Conservation (phyloP, 2,329 filamentous ascomycete genomes). For the Cercospora berteroae region DNA sequence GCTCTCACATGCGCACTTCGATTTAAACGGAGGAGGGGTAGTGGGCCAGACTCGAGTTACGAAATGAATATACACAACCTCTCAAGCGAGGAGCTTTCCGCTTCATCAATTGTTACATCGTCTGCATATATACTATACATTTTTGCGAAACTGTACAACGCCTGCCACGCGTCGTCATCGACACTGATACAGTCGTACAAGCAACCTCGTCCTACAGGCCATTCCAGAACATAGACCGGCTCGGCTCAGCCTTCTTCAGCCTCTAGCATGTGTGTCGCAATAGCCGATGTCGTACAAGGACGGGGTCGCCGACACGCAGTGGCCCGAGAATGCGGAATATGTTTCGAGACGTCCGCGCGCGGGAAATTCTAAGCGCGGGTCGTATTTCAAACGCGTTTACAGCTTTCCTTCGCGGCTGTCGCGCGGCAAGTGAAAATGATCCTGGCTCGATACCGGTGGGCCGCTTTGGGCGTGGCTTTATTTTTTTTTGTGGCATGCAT, state of each 20-base stretch:
- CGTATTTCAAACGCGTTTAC: neutral
- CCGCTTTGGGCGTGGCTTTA: neutral
- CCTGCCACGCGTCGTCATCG: neutral
- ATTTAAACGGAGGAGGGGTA: neutral
- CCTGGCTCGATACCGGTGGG: neutral
- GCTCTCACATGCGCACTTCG: neutral
- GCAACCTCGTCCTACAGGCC: neutral
- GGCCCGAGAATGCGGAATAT: neutral
- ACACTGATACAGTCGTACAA: neutral
- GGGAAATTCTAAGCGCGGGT: conserved; percentile 3
- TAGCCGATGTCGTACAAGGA: neutral
- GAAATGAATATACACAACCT: neutral
- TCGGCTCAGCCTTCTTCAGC: neutral
- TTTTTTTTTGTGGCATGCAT: neutral
- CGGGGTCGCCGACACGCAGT: neutral
- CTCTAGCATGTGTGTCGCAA: neutral
- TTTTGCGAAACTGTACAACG: neutral
- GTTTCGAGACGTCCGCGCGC: conserved; percentile 3
- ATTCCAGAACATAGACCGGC: neutral
- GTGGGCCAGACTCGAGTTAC: too few relatives aligned
- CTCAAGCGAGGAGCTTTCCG: neutral
- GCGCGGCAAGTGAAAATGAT: neutral
- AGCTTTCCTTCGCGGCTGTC: conserved; percentile 7
- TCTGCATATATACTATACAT: neutral
- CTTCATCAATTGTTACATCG: neutral